These are phyloP conservation scores for Suillus tomentosus DNA, from an alignment of 768 basidiomycete genomes.

Conservation along the genomic window DNA sequence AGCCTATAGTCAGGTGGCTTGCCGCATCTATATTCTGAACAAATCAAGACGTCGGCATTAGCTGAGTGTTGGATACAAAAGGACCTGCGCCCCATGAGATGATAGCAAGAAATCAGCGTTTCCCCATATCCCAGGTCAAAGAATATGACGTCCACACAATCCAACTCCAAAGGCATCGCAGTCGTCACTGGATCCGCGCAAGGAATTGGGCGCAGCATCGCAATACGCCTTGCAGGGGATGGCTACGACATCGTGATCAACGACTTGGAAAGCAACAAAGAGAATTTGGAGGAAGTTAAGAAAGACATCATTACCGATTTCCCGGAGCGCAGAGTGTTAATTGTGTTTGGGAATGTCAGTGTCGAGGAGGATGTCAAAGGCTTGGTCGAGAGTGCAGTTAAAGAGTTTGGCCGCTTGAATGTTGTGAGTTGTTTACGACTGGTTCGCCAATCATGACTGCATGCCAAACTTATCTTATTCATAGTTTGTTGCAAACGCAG, in stretches of 20 bases:
- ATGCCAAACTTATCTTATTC: neutral
- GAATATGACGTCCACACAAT: neutral
- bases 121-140: neutral
- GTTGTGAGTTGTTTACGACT: conserved; percentile 31
- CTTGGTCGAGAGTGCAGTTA: conserved; percentile 30
- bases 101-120: neutral
- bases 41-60: neutral
- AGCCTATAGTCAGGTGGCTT: neutral
- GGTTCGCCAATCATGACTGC: neutral
- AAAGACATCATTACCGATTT: conserved; percentile 18
- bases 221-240: conserved; percentile 37
- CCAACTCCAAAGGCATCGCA: conserved; percentile 28
- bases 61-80: neutral
- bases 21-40: neutral
- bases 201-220: conserved; percentile 38
- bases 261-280: conserved; percentile 30
- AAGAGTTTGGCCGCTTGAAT: conserved; percentile 32
- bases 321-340: conserved; percentile 16
- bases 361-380: conserved; percentile 32
- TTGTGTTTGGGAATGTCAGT: conserved; percentile 28
- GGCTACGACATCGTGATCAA: conserved; percentile 39
- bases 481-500: conserved; percentile 28
- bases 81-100: neutral
- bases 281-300: conserved; percentile 17
- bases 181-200: conserved; percentile 34